These are phyloP conservation scores for Castanea sativa DNA, from an alignment of 306 rosid species.

Conservation along the genomic window DNA sequence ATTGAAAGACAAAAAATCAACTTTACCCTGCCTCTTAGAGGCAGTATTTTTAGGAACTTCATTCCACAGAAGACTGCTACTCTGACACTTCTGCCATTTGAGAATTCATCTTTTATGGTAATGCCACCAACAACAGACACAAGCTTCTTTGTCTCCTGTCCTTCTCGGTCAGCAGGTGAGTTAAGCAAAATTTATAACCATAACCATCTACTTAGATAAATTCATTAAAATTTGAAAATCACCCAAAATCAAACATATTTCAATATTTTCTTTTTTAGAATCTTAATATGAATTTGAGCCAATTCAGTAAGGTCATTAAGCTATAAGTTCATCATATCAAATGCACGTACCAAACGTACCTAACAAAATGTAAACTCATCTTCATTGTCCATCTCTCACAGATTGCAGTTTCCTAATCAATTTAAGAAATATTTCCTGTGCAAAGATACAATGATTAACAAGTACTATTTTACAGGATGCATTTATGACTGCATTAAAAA, in stretches of 20 bases:
- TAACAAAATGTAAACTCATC: constrained; percentile 87
- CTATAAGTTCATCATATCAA: constrained; percentile 6
- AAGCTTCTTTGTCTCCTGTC: constrained; percentile 50
- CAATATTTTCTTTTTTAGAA: not conserved
- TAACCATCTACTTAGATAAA: not conserved
- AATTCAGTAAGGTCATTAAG: constrained; percentile 1
- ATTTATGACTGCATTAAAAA: not conserved
- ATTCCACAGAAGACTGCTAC: constrained; percentile 34
- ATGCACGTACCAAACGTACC: constrained; percentile 35
- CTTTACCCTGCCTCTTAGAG: constrained; percentile 45
- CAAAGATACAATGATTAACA: constrained; percentile 1
- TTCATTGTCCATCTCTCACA: constrained; percentile 48
- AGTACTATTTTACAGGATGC: constrained; percentile 3
- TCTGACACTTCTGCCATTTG: constrained; percentile 30
- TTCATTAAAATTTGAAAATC: not conserved
- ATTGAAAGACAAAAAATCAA: constrained; percentile 79
- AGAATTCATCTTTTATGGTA: constrained; percentile 43
- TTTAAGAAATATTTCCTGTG: constrained; percentile 24
- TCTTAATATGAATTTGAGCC: not conserved
- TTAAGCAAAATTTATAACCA: constrained; percentile 50
- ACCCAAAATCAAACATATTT: not conserved
- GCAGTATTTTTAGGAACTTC: constrained; percentile 28
- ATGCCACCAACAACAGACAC: constrained; percentile 54
- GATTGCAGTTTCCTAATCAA: not conserved
- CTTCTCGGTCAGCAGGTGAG: constrained; percentile 38